Conservation (phyloP, 257 asterid genomes). For the Leonotis leonurus region DNA sequence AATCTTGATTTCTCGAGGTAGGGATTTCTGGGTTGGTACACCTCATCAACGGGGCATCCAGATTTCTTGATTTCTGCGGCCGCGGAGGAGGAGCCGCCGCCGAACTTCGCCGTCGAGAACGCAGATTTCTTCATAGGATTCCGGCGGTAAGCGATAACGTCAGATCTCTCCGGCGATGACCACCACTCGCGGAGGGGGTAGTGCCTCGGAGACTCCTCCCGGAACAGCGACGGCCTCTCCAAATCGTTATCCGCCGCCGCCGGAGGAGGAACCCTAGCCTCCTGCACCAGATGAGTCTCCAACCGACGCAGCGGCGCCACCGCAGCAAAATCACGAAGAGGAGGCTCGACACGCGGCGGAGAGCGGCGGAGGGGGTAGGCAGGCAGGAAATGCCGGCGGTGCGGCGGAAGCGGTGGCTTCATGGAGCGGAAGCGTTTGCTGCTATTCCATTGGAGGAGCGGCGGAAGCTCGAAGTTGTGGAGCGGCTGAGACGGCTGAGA, state of each 20-base stretch:
- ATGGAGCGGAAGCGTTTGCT: slow-evolving; percentile 28
- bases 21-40: no score
- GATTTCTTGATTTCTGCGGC: no score
- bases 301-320: background rate
- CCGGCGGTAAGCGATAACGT: slow-evolving; percentile 10
- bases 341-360: slow-evolving; percentile 9
- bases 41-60: no score
- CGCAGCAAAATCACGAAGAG: background rate
- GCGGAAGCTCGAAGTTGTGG: slow-evolving; percentile 37
- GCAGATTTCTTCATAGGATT: slow-evolving; percentile 8
- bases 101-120: background rate
- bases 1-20: no score
- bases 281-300: background rate
- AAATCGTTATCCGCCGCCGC: background rate
- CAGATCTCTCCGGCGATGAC: slow-evolving; percentile 12
- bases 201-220: background rate
- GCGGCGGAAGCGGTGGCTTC: slow-evolving; percentile 26
- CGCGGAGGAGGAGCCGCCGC: background rate
- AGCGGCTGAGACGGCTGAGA: slow-evolving; percentile 41
- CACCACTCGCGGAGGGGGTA: slow-evolving; percentile 10
- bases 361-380: slow-evolving; percentile 26
- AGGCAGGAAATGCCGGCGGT: slow-evolving; percentile 9
- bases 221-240: background rate
- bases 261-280: background rate
- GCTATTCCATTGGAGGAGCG: slow-evolving; percentile 37